Evolutionary conservation across 2,329 filamentous ascomycete genomes (phyloP), one percentile per base, ranked within the genome.

Genomic region (Phaeosphaeria sp.): DNA sequence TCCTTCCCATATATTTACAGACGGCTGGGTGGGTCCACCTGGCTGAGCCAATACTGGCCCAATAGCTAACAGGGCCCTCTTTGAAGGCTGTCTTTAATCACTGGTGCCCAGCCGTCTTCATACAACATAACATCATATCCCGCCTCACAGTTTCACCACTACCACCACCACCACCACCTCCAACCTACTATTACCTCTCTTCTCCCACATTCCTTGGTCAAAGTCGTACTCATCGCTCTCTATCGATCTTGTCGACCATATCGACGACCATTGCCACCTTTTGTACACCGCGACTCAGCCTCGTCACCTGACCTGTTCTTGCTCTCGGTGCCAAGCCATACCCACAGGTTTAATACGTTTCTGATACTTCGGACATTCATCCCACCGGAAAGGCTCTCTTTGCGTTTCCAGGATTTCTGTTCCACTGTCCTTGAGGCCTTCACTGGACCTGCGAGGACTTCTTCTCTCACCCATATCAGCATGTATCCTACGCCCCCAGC

Each of bases 401-500:
- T 56, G 47, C 55, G 42, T 46, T 56, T 49, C 56, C 62, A 60
- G 68, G 65, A 71, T 58, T 52, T 48, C 56, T 67, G 56, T 69
- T 59, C 60, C 61, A 27, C 52, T 36, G 69, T 75, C 72, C 74
- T 73, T 73, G 75, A 77, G 74, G 71, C 75, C 76, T 78, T 77
- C 53, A 72, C 58, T 78, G 74, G 75, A 78, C 72, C 73, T 68
- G 64, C 72, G 66, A 77, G 76, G 75, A 78, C 73, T 61, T 62
- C 46, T 56, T 50, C 55, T 50, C 56, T 46, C 20, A 50, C 49
- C 50, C 57, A 54, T 49, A 54, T 61, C 75, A 80, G 56, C 55
- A 83, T 83, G 81, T 78, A 81, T 64, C 81, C 79, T 51, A 83
- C 82, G 56, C 82, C 82, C 48, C 82, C 82, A 66, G 73, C 79